Conservation (phyloP, 1,139 yeast species). For the Nadsonia starkeyi-henricii region DNA sequence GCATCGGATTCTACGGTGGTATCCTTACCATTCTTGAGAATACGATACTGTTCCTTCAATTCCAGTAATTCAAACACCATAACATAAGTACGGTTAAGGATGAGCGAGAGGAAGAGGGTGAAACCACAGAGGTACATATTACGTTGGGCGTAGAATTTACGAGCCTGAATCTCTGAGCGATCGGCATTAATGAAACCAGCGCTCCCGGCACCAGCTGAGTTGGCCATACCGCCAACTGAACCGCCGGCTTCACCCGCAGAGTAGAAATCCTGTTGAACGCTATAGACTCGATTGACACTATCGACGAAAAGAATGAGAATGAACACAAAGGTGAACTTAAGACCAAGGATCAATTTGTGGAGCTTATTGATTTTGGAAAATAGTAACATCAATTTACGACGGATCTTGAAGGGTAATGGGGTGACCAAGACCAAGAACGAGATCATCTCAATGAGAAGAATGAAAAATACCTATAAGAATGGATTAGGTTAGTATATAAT, state of each 20-base stretch:
- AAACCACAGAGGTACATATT: constrained; percentile 95
- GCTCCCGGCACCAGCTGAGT: constrained; percentile 11
- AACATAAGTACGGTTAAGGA: constrained; percentile 73
- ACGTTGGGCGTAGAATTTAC: constrained; percentile 91
- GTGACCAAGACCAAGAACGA: constrained; percentile 68
- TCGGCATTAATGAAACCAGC: constrained; percentile 27
- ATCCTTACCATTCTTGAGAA: constrained; percentile 11
- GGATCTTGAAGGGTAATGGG: constrained; percentile 67
- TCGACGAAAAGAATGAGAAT: constrained; percentile 76
- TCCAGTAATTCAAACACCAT: constrained; percentile 66
- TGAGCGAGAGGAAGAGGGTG: constrained; percentile 77
- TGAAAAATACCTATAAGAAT: constrained; percentile 40
- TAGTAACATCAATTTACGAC: constrained; percentile 52
- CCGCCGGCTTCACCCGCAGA: constrained; percentile 8
- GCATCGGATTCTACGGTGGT: constrained; percentile 18
- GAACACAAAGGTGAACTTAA: constrained; percentile 74
- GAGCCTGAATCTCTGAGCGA: constrained; percentile 70
- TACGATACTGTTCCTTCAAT: constrained; percentile 34
- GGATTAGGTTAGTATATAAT: no score
- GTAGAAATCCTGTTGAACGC: constrained; percentile 46
- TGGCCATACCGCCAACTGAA: constrained; percentile 20
- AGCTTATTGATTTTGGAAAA: constrained; percentile 58
- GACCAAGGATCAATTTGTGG: constrained; percentile 59
- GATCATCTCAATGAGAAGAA: constrained; percentile 67
- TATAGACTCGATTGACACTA: constrained; percentile 69